These are phyloP conservation scores for Calonectria pauciramosa DNA, from an alignment of 2,329 filamentous ascomycete genomes.

Conservation along the genomic window DNA sequence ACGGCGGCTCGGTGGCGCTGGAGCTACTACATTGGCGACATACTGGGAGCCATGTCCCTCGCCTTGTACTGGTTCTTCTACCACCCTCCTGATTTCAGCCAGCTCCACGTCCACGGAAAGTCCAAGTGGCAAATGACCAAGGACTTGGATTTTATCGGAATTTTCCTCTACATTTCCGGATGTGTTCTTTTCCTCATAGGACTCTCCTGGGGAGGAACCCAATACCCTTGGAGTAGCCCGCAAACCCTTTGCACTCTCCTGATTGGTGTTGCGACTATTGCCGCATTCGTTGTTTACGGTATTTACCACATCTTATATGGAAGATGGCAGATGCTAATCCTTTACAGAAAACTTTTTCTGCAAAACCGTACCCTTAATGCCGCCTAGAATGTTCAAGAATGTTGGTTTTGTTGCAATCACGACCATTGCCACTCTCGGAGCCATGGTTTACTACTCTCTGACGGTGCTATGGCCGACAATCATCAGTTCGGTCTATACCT, in stretches of 20 bases:
- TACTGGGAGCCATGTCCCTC: constrained; percentile 55
- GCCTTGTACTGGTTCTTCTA: constrained; percentile 60
- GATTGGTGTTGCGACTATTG: constrained; percentile 52
- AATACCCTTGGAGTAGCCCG: constrained; percentile 57
- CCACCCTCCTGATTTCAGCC: constrained; percentile 60
- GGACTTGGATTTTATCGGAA: constrained; percentile 60
- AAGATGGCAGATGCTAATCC: no score
- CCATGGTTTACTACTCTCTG: constrained; percentile 60
- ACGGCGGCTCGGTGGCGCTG: constrained; percentile 61
- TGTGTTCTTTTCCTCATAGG: constrained; percentile 59
- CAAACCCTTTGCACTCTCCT: constrained; percentile 53
- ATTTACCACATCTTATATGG: constrained; percentile 18
- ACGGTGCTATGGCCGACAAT: constrained; percentile 60
- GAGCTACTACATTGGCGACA: constrained; percentile 63
- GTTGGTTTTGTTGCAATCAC: constrained; percentile 55
- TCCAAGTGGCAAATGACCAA: constrained; percentile 54
- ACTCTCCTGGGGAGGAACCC: constrained; percentile 56
- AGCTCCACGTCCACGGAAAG: constrained; percentile 55
- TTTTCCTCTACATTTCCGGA: constrained; percentile 57
- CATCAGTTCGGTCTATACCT: constrained; percentile 55
- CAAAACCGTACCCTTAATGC: constrained; percentile 56
- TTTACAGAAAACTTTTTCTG: constrained; percentile 52
- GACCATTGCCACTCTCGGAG: constrained; percentile 53
- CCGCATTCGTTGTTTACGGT: constrained; percentile 54
- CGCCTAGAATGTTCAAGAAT: constrained; percentile 57